Conservation (phyloP, 345 rosid species). For the Syzygium aromaticum region DNA sequence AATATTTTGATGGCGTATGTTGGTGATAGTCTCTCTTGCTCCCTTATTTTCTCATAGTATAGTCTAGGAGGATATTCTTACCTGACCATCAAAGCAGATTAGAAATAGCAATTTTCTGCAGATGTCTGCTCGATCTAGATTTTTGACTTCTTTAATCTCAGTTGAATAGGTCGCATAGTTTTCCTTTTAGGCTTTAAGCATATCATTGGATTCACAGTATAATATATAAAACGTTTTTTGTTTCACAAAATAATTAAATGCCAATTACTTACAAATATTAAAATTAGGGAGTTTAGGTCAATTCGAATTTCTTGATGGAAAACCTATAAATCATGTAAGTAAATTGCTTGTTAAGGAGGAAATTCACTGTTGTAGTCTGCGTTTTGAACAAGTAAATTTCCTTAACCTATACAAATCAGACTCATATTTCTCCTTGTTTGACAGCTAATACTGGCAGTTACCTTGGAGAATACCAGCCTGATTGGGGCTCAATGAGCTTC, state of each 20-base stretch:
- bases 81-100: not conserved
- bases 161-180: not conserved
- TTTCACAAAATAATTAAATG: not conserved
- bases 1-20: not conserved
- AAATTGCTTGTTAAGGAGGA: not conserved
- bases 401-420: not conserved
- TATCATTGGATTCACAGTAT: not conserved
- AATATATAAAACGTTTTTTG: not conserved
- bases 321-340: not conserved
- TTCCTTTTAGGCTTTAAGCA: not conserved
- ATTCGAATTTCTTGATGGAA: not conserved
- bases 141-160: not conserved
- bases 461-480: constrained; percentile 48
- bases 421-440: constrained; percentile 5
- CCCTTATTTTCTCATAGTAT: not conserved
- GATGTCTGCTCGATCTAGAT: not conserved
- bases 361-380: not conserved
- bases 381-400: not conserved
- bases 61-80: not conserved
- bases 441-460: constrained; percentile 44
- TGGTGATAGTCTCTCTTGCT: not conserved
- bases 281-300: not conserved
- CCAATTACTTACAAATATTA: not conserved
- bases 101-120: not conserved
- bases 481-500: constrained; percentile 87